Evolutionary conservation across 2,329 filamentous ascomycete genomes (phyloP).

Genomic region (Orbilia oligospora): DNA sequence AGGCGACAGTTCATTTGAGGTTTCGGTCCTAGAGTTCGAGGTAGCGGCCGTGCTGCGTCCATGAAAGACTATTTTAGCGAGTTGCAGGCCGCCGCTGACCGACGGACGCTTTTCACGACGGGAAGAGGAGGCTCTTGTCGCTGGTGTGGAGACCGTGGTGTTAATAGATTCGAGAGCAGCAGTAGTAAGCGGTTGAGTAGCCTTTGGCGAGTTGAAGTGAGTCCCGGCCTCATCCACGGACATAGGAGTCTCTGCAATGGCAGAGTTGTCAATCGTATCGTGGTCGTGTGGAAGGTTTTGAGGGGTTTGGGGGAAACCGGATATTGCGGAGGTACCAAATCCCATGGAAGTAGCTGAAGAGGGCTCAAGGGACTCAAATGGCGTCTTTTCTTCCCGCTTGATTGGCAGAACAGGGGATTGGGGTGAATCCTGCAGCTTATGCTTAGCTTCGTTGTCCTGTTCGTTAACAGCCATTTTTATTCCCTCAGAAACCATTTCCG

Average conservation of each 20-base stretch:
- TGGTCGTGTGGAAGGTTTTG: slow-evolving; percentile 31
- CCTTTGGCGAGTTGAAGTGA: slow-evolving; percentile 39
- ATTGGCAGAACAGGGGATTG: slow-evolving; percentile 28
- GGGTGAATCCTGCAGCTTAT: neutral
- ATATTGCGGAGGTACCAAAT: slow-evolving; percentile 4
- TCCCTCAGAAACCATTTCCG: neutral
- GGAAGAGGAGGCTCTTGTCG: slow-evolving; percentile 55
- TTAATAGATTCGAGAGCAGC: slow-evolving; percentile 57
- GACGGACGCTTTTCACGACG: slow-evolving; percentile 57
- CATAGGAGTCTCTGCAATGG: slow-evolving; percentile 56
- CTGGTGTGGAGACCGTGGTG: slow-evolving; percentile 52
- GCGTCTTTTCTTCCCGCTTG: slow-evolving; percentile 41
- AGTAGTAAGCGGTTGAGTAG: slow-evolving; percentile 47
- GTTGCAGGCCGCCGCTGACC: slow-evolving; percentile 46
- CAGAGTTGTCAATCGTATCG: slow-evolving; percentile 42
- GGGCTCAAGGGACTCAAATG: slow-evolving; percentile 30
- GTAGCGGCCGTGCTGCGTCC: slow-evolving; percentile 60
- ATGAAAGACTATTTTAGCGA: slow-evolving; percentile 59
- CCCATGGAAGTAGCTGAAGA: neutral
- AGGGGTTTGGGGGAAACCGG: slow-evolving; percentile 44
- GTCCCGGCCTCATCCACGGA: slow-evolving; percentile 38
- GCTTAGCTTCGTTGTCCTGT: neutral
- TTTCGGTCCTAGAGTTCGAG: slow-evolving; percentile 21
- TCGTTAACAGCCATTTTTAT: neutral
- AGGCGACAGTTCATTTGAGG: slow-evolving; percentile 52